Conservation (phyloP, 2,329 filamentous ascomycete genomes). For the Aspergillus sp. region DNA sequence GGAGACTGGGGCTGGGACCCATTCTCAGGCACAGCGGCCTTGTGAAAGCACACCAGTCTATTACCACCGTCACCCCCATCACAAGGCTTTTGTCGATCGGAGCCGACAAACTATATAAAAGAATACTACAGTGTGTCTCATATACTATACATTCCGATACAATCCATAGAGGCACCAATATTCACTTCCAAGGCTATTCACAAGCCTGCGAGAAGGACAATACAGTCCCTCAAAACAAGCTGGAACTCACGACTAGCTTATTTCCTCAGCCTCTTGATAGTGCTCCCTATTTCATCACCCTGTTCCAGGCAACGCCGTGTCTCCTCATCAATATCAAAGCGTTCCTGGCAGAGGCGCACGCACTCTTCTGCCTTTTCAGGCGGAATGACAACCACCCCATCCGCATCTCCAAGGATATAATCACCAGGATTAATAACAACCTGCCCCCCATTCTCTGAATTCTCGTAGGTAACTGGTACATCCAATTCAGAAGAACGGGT, state of each 20-base stretch:
- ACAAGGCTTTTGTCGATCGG: no score
- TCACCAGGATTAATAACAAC: slow-evolving; percentile 37
- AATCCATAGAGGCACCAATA: background rate
- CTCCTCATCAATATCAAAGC: slow-evolving; percentile 39
- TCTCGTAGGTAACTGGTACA: slow-evolving; percentile 34
- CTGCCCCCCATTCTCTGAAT: slow-evolving; percentile 21
- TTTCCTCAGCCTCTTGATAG: slow-evolving; percentile 38
- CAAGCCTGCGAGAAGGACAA: no score
- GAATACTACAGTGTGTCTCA: no score
- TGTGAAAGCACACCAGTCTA: background rate
- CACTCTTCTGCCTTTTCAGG: slow-evolving; percentile 31
- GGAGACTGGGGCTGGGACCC: slow-evolving; percentile 30
- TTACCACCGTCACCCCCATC: background rate
- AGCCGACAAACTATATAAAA: no score
- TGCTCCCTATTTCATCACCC: slow-evolving; percentile 38
- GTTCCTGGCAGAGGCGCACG: slow-evolving; percentile 34
- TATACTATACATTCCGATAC: background rate
- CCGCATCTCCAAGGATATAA: slow-evolving; percentile 37
- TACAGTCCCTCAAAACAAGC: background rate
- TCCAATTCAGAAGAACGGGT: slow-evolving; percentile 38
- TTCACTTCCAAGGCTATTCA: background rate
- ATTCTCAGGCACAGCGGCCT: slow-evolving; percentile 14
- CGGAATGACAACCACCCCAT: slow-evolving; percentile 30
- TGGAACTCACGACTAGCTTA: slow-evolving; percentile 11
- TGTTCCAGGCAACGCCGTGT: slow-evolving; percentile 32